A percentile compares a stretch with the other conserved stretches of the same genome.
phyloP scores from a whole-genome alignment of 768 basidiomycete genomes.

The Rhodotorula kratochvilovae region DNA sequence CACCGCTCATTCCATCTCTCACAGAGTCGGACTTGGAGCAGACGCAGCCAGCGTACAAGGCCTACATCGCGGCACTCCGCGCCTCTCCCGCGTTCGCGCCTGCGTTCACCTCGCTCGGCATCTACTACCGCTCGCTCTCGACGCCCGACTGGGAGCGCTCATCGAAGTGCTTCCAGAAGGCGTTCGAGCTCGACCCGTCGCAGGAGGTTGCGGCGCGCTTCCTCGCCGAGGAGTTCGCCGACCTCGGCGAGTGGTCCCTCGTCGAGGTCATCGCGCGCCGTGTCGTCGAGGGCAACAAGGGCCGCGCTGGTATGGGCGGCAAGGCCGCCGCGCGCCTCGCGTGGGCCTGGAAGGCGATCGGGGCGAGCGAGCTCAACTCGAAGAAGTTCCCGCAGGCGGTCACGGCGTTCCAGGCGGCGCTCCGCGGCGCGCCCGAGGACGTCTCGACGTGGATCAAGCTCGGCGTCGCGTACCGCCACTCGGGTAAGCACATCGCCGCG shows the following conservation, averaged over 20 bases:
- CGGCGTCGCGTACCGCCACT: constrained; percentile 82
- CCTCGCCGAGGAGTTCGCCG: constrained; percentile 82
- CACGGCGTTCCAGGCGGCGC: constrained; percentile 40
- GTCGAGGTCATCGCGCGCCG: constrained; percentile 90
- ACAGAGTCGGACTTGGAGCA: constrained; percentile 52
- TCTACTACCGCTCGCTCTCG: constrained; percentile 71
- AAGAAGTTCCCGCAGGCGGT: constrained; percentile 40
- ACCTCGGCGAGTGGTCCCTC: constrained; percentile 89
- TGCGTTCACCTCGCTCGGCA: constrained; percentile 86
- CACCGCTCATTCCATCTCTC: too few relatives aligned
- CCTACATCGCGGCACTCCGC: constrained; percentile 75
- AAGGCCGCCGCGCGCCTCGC: constrained; percentile 65
- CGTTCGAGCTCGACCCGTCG: constrained; percentile 88
- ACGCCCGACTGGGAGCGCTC: constrained; percentile 79
- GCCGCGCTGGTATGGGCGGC: constrained; percentile 58
- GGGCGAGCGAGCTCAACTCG: constrained; percentile 68
- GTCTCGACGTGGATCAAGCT: constrained; percentile 80
- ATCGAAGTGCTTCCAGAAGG: constrained; percentile 94
- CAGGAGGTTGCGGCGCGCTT: constrained; percentile 78
- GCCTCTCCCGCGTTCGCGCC: constrained; percentile 72
- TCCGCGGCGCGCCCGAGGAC: constrained; percentile 56
- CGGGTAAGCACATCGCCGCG: constrained; percentile 82
- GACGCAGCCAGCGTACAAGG: constrained; percentile 64
- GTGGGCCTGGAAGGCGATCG: constrained; percentile 98
- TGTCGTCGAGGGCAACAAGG: constrained; percentile 90